phyloP scores from a whole-genome alignment of 805 yeast genomes.

The Debaryomyces hansenii region DNA sequence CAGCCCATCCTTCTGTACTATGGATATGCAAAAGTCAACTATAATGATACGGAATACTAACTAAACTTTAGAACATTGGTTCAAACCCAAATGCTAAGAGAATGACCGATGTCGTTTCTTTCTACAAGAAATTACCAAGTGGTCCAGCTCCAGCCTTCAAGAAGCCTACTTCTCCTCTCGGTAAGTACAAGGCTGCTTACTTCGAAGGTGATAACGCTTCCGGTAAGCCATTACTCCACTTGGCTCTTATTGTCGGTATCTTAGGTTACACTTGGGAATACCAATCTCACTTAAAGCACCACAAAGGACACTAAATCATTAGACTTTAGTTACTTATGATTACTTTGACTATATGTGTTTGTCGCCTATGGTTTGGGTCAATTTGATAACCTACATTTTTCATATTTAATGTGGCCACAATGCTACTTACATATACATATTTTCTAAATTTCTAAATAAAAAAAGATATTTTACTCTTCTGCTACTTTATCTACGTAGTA shows the following conservation, averaged over 20 bases:
- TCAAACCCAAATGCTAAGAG: constrained; percentile 96
- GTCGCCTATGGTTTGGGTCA: neutral
- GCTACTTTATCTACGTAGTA: neutral
- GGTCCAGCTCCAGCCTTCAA: constrained; percentile 80
- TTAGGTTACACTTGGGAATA: constrained; percentile 92
- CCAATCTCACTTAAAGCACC: constrained; percentile 75
- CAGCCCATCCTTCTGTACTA: neutral
- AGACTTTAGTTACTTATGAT: neutral
- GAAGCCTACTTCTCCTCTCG: constrained; percentile 64
- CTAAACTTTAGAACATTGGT: constrained; percentile 67
- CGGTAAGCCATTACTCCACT: constrained; percentile 80
- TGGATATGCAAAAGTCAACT: neutral
- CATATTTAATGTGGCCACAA: neutral
- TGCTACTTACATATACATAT: neutral
- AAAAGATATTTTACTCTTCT: neutral
- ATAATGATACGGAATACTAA: constrained; percentile 18
- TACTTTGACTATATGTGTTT: neutral
- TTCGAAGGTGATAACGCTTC: constrained; percentile 81
- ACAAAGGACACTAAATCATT: constrained; percentile 18
- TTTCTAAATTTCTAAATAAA: neutral
- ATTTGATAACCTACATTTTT: neutral
- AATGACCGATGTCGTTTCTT: constrained; percentile 90
- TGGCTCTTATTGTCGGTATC: constrained; percentile 63
- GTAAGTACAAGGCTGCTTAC: constrained; percentile 82
- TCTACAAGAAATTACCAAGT: constrained; percentile 95